Conservation (phyloP, 176 grass and related monocot species). For the Lolium perenne region DNA sequence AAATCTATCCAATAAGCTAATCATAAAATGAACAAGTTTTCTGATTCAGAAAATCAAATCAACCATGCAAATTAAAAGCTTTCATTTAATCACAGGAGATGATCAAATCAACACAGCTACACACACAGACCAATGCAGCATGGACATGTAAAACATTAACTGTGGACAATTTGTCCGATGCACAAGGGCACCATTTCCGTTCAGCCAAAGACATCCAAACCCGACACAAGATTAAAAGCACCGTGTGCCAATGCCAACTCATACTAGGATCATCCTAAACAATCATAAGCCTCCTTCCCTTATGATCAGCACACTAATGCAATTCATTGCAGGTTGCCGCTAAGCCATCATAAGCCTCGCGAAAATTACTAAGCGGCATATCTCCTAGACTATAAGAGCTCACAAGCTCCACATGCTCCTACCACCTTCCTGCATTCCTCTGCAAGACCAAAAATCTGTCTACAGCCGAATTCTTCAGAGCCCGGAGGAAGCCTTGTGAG, state of each 20-base stretch:
- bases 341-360: background rate
- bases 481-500: background rate
- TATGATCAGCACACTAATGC: background rate
- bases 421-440: background rate
- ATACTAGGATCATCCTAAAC: conserved; percentile 3
- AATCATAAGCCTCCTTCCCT: background rate
- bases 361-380: background rate
- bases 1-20: conserved; percentile 5
- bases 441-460: background rate
- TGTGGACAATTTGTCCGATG: background rate
- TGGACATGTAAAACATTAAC: background rate
- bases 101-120: conserved; percentile 11
- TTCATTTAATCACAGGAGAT: background rate
- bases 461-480: conserved; percentile 27
- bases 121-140: background rate
- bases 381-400: conserved; percentile 11
- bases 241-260: conserved; percentile 5
- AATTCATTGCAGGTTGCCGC: conserved; percentile 7
- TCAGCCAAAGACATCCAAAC: conserved; percentile 4
- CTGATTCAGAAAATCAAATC: background rate
- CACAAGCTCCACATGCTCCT: background rate
- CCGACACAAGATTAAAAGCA: conserved; percentile 3
- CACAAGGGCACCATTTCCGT: background rate
- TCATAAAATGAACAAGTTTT: conserved; percentile 13
- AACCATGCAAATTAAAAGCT: background rate